phyloP scores from a whole-genome alignment of 805 yeast genomes.

The Zygotorulaspora sp. region DNA sequence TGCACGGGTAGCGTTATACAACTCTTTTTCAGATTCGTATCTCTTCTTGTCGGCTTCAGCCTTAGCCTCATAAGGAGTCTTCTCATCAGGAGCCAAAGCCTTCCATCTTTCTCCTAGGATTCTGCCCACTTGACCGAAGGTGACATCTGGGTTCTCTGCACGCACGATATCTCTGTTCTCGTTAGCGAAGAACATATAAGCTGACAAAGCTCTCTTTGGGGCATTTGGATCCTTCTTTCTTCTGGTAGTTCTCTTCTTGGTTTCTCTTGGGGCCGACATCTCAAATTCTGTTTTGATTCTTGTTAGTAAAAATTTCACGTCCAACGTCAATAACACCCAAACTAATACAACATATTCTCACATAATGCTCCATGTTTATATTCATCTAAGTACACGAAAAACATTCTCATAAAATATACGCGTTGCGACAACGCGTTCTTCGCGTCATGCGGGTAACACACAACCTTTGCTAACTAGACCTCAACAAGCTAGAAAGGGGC shows the following conservation, averaged over 20 bases:
- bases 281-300: conserved; percentile 3
- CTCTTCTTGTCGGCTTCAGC: conserved; percentile 97
- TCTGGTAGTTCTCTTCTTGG: conserved; percentile 39
- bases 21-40: conserved; percentile 93
- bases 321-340: no score
- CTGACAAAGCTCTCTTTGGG: conserved; percentile 97
- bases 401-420: no score
- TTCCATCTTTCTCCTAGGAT: conserved; percentile 96
- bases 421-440: background rate
- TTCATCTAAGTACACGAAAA: background rate
- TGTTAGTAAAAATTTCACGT: conserved; percentile 5
- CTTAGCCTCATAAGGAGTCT: conserved; percentile 84
- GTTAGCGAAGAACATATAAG: conserved; percentile 98
- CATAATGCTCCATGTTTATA: background rate
- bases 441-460: conserved; percentile 15
- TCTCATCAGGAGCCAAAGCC: conserved; percentile 76
- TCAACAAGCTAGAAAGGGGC: no score
- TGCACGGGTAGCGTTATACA: conserved; percentile 50
- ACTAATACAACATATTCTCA: no score
- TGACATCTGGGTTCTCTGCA: conserved; percentile 93
- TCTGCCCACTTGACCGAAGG: conserved; percentile 94
- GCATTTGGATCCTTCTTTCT: conserved; percentile 87
- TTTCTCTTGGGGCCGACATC: conserved; percentile 42
- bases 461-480: no score
- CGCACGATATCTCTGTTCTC: conserved; percentile 95